These are phyloP conservation scores for Naganishia onofrii DNA, from an alignment of 768 basidiomycete genomes.

Conservation along the genomic window DNA sequence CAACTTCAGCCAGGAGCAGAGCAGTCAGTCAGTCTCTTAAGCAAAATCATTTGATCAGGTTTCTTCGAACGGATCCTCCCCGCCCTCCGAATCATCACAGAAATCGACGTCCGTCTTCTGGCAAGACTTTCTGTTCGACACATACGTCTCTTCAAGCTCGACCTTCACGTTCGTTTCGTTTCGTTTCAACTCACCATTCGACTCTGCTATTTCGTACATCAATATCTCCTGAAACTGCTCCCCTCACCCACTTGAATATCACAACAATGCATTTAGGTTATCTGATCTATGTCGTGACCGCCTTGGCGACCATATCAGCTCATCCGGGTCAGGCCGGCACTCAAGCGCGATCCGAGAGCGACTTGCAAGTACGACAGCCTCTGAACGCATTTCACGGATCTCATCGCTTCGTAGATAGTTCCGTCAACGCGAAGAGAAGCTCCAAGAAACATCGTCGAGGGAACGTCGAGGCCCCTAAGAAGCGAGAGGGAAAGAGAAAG, in stretches of 20 bases:
- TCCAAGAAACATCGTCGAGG: not conserved
- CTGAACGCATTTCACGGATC: not conserved
- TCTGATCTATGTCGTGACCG: not conserved
- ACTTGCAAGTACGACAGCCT: slow-evolving; percentile 11
- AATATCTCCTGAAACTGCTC: not conserved
- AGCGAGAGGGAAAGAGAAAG: not conserved
- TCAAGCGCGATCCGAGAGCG: not conserved
- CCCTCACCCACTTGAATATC: not conserved
- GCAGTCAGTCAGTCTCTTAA: not conserved
- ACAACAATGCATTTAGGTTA: not conserved
- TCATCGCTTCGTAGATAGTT: not conserved
- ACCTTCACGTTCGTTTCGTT: not conserved
- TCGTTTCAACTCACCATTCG: not conserved
- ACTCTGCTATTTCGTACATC: not conserved
- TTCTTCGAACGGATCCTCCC: not conserved
- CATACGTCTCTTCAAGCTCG: not conserved
- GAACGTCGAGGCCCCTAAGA: not conserved
- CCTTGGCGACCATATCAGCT: not conserved
- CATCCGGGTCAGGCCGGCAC: not conserved
- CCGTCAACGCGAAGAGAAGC: not conserved
- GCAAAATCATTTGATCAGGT: not conserved
- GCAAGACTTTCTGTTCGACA: slow-evolving; percentile 9
- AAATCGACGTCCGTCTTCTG: slow-evolving; percentile 21
- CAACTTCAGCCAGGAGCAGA: not conserved
- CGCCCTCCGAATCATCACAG: not conserved